phyloP scores from a whole-genome alignment of 192 early-diverging fungal genomes.

The Linnemannia exigua region DNA sequence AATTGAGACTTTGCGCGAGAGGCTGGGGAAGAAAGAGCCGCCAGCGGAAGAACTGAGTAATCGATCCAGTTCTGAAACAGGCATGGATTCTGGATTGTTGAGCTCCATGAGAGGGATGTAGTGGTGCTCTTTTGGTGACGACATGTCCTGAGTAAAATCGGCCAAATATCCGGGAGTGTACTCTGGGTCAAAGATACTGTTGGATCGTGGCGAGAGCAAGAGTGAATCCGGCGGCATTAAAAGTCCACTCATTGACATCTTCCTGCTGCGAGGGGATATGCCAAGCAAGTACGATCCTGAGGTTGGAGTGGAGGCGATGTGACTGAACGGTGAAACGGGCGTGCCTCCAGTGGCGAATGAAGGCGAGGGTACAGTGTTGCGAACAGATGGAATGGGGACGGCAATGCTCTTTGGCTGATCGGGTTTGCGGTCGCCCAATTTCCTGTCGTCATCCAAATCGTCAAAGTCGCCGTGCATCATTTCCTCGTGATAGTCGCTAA shows the following conservation, averaged over 20 bases:
- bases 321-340: slow-evolving; percentile 40
- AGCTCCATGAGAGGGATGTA: slow-evolving; percentile 66
- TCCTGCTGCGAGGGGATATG: slow-evolving; percentile 50
- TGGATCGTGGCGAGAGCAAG: slow-evolving; percentile 44
- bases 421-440: slow-evolving; percentile 12
- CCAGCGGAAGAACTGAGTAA: slow-evolving; percentile 61
- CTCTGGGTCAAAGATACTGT: slow-evolving; percentile 48
- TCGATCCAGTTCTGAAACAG: slow-evolving; percentile 71
- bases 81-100: slow-evolving; percentile 74
- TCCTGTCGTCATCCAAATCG: slow-evolving; percentile 45
- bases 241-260: slow-evolving; percentile 55
- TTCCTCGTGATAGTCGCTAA: slow-evolving; percentile 71
- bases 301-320: slow-evolving; percentile 41
- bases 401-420: slow-evolving; percentile 42
- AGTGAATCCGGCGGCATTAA: slow-evolving; percentile 51
- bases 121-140: slow-evolving; percentile 43
- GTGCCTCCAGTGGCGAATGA: slow-evolving; percentile 40
- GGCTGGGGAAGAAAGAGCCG: slow-evolving; percentile 45
- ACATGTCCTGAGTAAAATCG: slow-evolving; percentile 38
- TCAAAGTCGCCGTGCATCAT: slow-evolving; percentile 70
- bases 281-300: slow-evolving; percentile 45
- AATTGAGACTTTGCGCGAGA: slow-evolving; percentile 55
- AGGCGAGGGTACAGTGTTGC: slow-evolving; percentile 24
- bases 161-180: slow-evolving; percentile 30
- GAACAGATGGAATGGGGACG: slow-evolving; percentile 45